A percentile compares a stretch with the other conserved stretches of the same genome.
Evolutionary conservation across 176 grass and related monocot genomes (phyloP).

Genomic region (Carex scoparia): DNA sequence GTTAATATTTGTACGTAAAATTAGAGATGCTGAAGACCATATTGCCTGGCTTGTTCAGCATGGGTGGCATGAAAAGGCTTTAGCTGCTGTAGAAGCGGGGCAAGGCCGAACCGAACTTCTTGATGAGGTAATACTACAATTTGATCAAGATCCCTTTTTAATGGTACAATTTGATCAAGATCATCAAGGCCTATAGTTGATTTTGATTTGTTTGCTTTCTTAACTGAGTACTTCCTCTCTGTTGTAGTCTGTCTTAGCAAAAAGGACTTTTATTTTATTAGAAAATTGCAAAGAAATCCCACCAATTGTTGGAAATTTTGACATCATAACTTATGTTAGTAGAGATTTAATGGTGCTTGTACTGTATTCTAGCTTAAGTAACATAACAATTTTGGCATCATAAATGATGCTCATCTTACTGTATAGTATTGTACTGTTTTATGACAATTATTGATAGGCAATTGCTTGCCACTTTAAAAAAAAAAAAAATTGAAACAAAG

Average conservation of each 20-base stretch:
- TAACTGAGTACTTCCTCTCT: background rate
- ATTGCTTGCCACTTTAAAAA: too few relatives aligned
- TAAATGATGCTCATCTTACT: too few relatives aligned
- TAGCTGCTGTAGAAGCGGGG: conserved; percentile 87
- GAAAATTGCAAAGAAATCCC: background rate
- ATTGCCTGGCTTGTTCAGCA: conserved; percentile 98
- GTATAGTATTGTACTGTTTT: too few relatives aligned
- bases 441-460: too few relatives aligned
- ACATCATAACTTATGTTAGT: background rate
- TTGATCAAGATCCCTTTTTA: background rate
- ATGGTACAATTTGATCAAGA: background rate
- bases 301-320: background rate
- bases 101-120: conserved; percentile 79
- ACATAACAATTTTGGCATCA: background rate
- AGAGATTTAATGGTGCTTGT: background rate
- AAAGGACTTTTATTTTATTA: background rate
- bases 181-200: background rate
- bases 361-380: background rate
- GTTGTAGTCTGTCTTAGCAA: background rate
- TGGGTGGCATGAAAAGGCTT: conserved; percentile 96
- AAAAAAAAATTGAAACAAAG: background rate
- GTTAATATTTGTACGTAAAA: conserved; percentile 30
- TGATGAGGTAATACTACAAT: conserved; percentile 68
- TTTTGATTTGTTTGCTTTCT: background rate
- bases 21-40: conserved; percentile 99